A percentile compares a stretch with the other conserved stretches of the same genome.
Evolutionary conservation across 495 filamentous ascomycete genomes (phyloP).

Genomic region (Melanomma pulvis-pyrius): DNA sequence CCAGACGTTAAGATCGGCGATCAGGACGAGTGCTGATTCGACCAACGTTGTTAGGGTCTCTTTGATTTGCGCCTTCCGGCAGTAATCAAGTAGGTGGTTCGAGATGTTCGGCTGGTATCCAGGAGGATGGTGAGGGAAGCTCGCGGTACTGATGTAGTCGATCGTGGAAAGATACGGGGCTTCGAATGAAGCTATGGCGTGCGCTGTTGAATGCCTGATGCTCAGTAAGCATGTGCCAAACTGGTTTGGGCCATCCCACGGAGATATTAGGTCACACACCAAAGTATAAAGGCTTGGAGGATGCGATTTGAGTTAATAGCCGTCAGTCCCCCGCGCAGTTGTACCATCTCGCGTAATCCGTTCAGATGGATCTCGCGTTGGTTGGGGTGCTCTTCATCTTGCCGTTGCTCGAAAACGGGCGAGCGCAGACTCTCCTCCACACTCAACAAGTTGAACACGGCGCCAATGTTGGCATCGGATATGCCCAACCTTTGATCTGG

Average conservation of each 20-base stretch:
- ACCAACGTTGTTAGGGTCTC: constrained; percentile 30
- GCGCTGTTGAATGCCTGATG: constrained; percentile 38
- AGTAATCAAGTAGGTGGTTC: constrained; percentile 30
- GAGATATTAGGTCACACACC: constrained; percentile 33
- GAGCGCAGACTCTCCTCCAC: constrained; percentile 40
- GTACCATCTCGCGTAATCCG: constrained; percentile 40
- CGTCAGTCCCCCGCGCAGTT: constrained; percentile 39
- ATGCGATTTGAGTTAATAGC: constrained; percentile 37
- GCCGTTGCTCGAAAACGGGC: constrained; percentile 24
- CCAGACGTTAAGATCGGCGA: constrained; percentile 36
- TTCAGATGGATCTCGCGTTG: constrained; percentile 39
- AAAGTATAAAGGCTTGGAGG: constrained; percentile 43
- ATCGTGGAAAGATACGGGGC: constrained; percentile 30
- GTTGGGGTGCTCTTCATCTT: constrained; percentile 25
- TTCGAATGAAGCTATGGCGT: constrained; percentile 38
- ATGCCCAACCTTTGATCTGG: constrained; percentile 29
- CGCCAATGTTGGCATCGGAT: constrained; percentile 41
- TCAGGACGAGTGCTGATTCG: constrained; percentile 25
- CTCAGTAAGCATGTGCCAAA: constrained; percentile 38
- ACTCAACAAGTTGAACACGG: constrained; percentile 40
- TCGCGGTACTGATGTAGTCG: constrained; percentile 21
- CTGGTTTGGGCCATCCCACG: constrained; percentile 21
- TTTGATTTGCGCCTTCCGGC: constrained; percentile 20
- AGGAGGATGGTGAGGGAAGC: constrained; percentile 21
- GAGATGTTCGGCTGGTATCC: constrained; percentile 33